A percentile compares a stretch with the other conserved stretches of the same genome.
Evolutionary conservation across 73 alveolate genomes (phyloP).

Genomic region (Blepharisma stoltei): DNA sequence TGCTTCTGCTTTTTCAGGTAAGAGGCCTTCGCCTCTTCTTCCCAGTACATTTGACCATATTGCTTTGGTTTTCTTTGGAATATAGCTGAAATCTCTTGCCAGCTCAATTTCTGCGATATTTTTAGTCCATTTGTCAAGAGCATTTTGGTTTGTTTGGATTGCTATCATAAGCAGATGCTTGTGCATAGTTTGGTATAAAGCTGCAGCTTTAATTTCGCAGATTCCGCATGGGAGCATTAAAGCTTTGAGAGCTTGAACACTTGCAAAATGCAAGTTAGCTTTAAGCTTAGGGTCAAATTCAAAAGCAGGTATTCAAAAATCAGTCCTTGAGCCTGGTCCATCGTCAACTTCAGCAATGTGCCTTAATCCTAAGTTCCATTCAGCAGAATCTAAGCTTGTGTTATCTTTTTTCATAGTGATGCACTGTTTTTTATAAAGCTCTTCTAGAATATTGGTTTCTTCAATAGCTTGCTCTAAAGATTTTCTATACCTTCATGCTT

Average conservation of each 20-base stretch:
- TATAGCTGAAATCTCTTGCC: slow-evolving; percentile 10
- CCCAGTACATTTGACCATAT: background rate
- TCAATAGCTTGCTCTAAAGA: slow-evolving; percentile 53
- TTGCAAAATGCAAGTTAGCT: slow-evolving; percentile 67
- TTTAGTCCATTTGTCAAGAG: slow-evolving; percentile 62
- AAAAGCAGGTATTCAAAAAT: slow-evolving; percentile 59
- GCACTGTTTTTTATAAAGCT: slow-evolving; percentile 58
- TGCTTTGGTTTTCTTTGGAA: background rate
- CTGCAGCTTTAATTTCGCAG: slow-evolving; percentile 68
- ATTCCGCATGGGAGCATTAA: slow-evolving; percentile 72
- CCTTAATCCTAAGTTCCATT: slow-evolving; percentile 3
- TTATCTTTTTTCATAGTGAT: slow-evolving; percentile 58
- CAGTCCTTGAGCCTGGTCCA: slow-evolving; percentile 58
- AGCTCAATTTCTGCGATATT: slow-evolving; percentile 61
- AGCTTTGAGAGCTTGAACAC: slow-evolving; percentile 62
- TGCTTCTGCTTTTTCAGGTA: background rate
- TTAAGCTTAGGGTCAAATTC: slow-evolving; percentile 78
- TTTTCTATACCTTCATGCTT: slow-evolving; percentile 68
- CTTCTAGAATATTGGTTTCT: slow-evolving; percentile 58
- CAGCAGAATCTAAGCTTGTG: slow-evolving; percentile 15
- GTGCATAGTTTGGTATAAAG: slow-evolving; percentile 73
- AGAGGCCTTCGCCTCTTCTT: background rate
- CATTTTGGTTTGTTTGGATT: slow-evolving; percentile 61
- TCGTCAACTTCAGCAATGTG: slow-evolving; percentile 48
- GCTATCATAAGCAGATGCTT: slow-evolving; percentile 66